Evolutionary conservation across 441 rosid species (phyloP).

Genomic region (Jatropha multifida): DNA sequence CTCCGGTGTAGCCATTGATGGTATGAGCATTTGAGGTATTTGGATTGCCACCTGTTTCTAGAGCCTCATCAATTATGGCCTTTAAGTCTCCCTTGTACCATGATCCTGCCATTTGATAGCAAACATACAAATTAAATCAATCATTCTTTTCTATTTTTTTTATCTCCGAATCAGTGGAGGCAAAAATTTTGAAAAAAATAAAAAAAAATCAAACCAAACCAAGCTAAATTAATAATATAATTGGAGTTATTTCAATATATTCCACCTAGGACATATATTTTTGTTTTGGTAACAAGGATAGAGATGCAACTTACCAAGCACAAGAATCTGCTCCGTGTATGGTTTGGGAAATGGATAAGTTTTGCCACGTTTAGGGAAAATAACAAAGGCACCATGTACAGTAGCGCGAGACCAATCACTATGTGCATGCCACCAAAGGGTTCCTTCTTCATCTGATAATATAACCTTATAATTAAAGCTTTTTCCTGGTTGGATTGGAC

Average conservation of each 20-base stretch:
- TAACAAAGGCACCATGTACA: constrained; percentile 25
- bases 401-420: constrained; percentile 33
- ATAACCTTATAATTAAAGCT: constrained; percentile 21
- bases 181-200: no score
- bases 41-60: constrained; percentile 24
- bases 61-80: constrained; percentile 11
- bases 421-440: constrained; percentile 36
- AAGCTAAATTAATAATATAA: no score
- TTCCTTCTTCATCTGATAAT: constrained; percentile 26
- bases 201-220: no score
- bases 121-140: no score
- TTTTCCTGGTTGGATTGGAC: constrained; percentile 27
- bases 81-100: constrained; percentile 35
- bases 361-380: constrained; percentile 14
- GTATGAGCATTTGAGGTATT: constrained; percentile 27
- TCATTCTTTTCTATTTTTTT: no score
- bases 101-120: constrained; percentile 14
- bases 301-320: constrained; percentile 10
- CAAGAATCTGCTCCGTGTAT: constrained; percentile 15
- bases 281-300: no score
- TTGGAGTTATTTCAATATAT: no score
- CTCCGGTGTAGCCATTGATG: constrained; percentile 38
- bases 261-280: no score
- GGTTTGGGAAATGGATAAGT: constrained; percentile 18
- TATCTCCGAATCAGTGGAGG: no score